Percentiles rank a stretch among this genome's conserved stretches.
phyloP scores from a whole-genome alignment of 768 basidiomycete species.

The Daedalea quercina region DNA sequence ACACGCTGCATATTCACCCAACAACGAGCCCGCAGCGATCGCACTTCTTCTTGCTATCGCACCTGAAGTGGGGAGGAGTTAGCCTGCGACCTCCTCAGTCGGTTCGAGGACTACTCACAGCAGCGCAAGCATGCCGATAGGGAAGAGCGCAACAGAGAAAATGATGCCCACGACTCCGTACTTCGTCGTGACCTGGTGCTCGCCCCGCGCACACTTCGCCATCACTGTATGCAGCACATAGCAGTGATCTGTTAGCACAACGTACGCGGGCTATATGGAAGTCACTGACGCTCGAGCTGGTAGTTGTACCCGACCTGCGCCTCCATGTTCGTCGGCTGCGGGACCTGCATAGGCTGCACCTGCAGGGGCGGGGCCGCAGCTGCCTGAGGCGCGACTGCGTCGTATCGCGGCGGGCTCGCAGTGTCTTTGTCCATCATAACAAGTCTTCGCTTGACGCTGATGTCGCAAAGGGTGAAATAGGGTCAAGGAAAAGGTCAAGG shows the following conservation, averaged over 20 bases:
- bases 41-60: slow-evolving; percentile 20
- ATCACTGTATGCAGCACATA: slow-evolving; percentile 6
- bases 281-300: not conserved
- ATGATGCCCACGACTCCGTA: slow-evolving; percentile 25
- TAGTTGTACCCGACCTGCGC: not conserved
- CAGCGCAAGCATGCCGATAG: slow-evolving; percentile 13
- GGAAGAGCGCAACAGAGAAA: slow-evolving; percentile 22
- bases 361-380: too few species aligned
- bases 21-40: slow-evolving; percentile 16
- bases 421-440: too few species aligned
- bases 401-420: too few species aligned
- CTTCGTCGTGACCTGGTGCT: slow-evolving; percentile 21
- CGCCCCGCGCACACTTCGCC: slow-evolving; percentile 22
- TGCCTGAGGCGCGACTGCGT: too few species aligned
- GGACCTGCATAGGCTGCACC: not conserved
- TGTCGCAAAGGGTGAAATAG: too few species aligned
- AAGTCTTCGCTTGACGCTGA: too few species aligned
- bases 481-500: too few species aligned
- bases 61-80: too few species aligned
- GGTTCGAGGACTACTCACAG: slow-evolving; percentile 2
- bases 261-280: not conserved
- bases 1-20: not conserved
- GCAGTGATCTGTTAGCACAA: too few species aligned
- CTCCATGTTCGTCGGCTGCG: not conserved
- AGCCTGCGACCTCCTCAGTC: too few species aligned